Base-by-base conservation (phyloP, 1,139 yeast species). In the Blastobotrys aristatus region DNA sequence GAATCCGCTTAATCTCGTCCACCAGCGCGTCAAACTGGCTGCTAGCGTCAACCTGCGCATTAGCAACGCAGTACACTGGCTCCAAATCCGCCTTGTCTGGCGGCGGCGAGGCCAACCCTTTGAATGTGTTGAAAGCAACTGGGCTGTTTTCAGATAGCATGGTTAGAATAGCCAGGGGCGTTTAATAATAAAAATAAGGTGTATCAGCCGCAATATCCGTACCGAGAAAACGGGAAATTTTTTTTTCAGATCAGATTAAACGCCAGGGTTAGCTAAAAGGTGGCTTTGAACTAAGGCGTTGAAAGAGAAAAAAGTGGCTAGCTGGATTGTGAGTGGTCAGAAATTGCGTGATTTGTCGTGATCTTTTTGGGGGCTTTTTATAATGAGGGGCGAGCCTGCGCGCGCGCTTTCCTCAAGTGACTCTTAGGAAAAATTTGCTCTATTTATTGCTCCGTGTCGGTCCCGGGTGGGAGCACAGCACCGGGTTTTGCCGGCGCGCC, bases 11-110 rank as follows among this genome's bases (percentile, higher is more conserved):
- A 51, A 67, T 57, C 39, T 63, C 64, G 40, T 55, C 59, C 40
- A 69, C 63, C 34, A 70, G 57, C 13, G 51, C 54, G 27, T 64
- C 66, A 50, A 70, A 68, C 22, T 49, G 37, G 21, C 24, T 35
- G 17, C 6, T 4, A 32, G 16, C 20, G 4, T 17, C 18, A 18
- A 26, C 33, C n/a, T 18, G 11, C 7, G 13, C 17, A 21, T 18
- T n/a, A 17, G 39, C 4, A 20, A 13, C 17, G 16, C 3, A 34
- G 18, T n/a, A n/a, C 3, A 14, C n/a, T 8, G 3, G 4, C 18
- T 4, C 20, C 4, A 18, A 13, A 18, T 6, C 16, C 7, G 36
- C 29, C 20, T 40, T 31, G 13, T 24, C 45, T 18, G 31, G 21
- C 14, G 40, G 45, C 11, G 45, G 45, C 2, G 40, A 42, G 6